Percentiles rank a stretch among this genome's conserved stretches.
Evolutionary conservation across 1,284 basidiomycete genomes (phyloP).

Genomic region (Porogramme epimiltina): DNA sequence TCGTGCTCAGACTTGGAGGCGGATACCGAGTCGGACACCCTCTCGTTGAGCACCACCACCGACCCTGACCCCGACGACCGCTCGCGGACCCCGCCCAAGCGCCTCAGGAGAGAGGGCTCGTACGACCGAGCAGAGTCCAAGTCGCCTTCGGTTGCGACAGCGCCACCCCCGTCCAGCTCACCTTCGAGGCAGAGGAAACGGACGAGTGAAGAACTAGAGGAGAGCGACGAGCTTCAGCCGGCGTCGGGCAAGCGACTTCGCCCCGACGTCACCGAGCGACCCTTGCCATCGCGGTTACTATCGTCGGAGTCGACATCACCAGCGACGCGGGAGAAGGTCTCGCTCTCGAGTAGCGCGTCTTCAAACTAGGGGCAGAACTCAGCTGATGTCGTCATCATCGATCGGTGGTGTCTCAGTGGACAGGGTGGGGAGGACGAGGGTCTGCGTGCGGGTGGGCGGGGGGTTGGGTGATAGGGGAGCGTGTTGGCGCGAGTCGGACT

Average conservation of each 20-base stretch:
- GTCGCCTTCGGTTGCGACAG: neutral
- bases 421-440: neutral
- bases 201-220: constrained; percentile 30
- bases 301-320: neutral
- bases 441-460: neutral
- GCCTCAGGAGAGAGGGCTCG: constrained; percentile 28
- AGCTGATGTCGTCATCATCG: neutral
- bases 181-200: constrained; percentile 29
- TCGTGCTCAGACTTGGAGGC: constrained; percentile 25
- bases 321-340: neutral
- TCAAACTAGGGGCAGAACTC: constrained; percentile 2
- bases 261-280: neutral
- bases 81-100: constrained; percentile 34
- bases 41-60: constrained; percentile 9
- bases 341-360: constrained; percentile 2
- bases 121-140: constrained; percentile 25
- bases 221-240: constrained; percentile 9
- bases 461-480: neutral
- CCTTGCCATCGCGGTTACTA: neutral
- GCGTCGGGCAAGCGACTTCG: constrained; percentile 11
- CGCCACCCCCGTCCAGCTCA: constrained; percentile 16
- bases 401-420: neutral
- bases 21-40: constrained; percentile 15
- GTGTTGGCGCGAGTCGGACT: neutral
- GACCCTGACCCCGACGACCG: constrained; percentile 9